Conservation (phyloP, 345 rosid species). For the Syzygium oleosum region DNA sequence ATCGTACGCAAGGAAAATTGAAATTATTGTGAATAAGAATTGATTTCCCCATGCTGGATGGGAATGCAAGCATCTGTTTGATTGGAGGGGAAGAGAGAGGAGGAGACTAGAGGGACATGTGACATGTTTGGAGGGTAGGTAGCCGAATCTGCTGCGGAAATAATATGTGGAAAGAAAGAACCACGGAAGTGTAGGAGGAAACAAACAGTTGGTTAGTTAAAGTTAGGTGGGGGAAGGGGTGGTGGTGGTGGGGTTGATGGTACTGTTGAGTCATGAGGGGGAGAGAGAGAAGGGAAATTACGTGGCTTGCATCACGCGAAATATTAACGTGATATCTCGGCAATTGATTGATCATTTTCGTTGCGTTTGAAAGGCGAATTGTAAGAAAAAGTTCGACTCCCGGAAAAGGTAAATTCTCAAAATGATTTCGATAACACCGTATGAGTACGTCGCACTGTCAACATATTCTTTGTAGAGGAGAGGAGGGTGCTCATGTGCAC, state of each 20-base stretch:
- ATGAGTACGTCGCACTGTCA: rapidly evolving
- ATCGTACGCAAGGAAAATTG: background rate
- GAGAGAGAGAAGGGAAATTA: background rate
- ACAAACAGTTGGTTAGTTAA: slow-evolving; percentile 14
- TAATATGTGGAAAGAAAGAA: background rate
- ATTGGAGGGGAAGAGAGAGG: slow-evolving; percentile 4
- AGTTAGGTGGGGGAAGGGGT: slow-evolving; percentile 1
- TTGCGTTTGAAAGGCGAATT: background rate
- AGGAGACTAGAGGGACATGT: slow-evolving; percentile 17
- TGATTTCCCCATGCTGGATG: background rate
- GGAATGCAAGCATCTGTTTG: slow-evolving; percentile 8
- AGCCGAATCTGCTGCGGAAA: slow-evolving; percentile 16
- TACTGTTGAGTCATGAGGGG: background rate
- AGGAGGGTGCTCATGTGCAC: slow-evolving; percentile 12
- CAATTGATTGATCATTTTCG: background rate
- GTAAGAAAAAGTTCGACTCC: background rate
- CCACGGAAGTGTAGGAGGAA: background rate
- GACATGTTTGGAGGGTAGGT: slow-evolving; percentile 50
- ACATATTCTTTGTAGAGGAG: background rate
- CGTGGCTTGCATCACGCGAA: background rate
- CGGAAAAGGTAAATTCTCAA: background rate
- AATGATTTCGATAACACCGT: background rate
- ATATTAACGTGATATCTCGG: background rate
- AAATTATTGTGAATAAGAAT: background rate
- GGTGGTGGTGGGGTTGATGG: background rate